phyloP scores from a whole-genome alignment of 1,284 basidiomycete species.

The Retiboletus fuscus region DNA sequence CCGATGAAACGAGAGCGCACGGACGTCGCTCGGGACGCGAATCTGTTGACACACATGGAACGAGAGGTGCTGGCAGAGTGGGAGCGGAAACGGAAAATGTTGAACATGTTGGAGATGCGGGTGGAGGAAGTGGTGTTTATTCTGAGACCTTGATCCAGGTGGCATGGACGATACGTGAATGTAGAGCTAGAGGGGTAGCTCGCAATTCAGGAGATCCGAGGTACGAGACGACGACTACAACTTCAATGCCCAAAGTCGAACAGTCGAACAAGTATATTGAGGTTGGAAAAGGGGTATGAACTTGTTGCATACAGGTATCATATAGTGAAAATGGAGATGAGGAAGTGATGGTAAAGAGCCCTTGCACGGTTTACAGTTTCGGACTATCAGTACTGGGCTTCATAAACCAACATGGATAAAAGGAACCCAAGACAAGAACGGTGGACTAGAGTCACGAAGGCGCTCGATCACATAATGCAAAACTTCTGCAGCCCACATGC shows the following conservation, averaged over 20 bases:
- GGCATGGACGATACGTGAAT: conserved; percentile 43
- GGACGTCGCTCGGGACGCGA: conserved; percentile 82
- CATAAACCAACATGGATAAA: too few relatives aligned
- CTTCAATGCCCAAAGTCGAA: background rate
- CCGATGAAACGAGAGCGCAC: conserved; percentile 83
- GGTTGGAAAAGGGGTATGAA: background rate
- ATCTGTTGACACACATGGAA: conserved; percentile 76
- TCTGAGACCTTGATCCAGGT: conserved; percentile 68
- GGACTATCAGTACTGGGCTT: background rate
- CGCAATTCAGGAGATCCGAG: too few relatives aligned
- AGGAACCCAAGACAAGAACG: background rate
- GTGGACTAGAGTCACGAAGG: too few relatives aligned
- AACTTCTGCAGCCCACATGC: background rate
- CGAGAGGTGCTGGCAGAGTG: conserved; percentile 74
- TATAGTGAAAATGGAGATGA: too few relatives aligned
- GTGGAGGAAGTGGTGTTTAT: conserved; percentile 89
- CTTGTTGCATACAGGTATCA: too few relatives aligned
- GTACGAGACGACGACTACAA: background rate
- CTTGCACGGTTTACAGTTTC: background rate
- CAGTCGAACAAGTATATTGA: background rate
- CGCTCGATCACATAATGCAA: background rate
- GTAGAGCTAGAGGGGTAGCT: background rate
- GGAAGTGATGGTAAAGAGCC: background rate
- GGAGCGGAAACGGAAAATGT: conserved; percentile 75
- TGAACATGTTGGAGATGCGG: conserved; percentile 81